phyloP scores from a whole-genome alignment of 2,329 filamentous ascomycete genomes.

The Ophiostoma piceae region DNA sequence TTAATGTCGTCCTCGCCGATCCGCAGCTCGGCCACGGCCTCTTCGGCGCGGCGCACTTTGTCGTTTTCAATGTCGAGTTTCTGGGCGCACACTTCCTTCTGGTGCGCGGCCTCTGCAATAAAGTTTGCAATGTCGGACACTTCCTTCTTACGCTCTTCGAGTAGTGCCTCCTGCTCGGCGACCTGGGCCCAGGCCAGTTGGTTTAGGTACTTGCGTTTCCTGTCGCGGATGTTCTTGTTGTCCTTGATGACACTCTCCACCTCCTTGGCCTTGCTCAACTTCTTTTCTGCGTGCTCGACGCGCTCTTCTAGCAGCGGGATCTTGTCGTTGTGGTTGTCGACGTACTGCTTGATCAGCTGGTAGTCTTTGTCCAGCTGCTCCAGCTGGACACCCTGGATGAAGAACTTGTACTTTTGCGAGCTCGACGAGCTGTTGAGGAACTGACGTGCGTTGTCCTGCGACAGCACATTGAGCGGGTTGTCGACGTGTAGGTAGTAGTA shows the following conservation, averaged over 20 bases:
- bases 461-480: slow-evolving; percentile 92
- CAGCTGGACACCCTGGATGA: slow-evolving; percentile 88
- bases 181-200: slow-evolving; percentile 88
- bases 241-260: slow-evolving; percentile 62
- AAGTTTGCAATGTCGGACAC: slow-evolving; percentile 37
- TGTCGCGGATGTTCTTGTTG: slow-evolving; percentile 59
- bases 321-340: slow-evolving; percentile 66
- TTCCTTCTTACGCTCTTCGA: slow-evolving; percentile 34
- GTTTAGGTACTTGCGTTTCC: slow-evolving; percentile 52
- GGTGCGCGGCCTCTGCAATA: slow-evolving; percentile 41
- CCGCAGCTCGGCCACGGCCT: slow-evolving; percentile 40
- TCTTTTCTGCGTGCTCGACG: slow-evolving; percentile 46
- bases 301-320: slow-evolving; percentile 58
- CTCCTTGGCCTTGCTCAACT: slow-evolving; percentile 53
- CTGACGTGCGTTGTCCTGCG: slow-evolving; percentile 88
- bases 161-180: slow-evolving; percentile 60
- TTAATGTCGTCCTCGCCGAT: slow-evolving; percentile 47
- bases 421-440: slow-evolving; percentile 84
- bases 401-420: slow-evolving; percentile 90
- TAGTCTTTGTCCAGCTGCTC: slow-evolving; percentile 92
- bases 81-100: slow-evolving; percentile 44
- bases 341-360: slow-evolving; percentile 69
- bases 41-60: slow-evolving; percentile 38
- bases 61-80: slow-evolving; percentile 45
- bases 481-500: slow-evolving; percentile 92